Evolutionary conservation across 495 filamentous ascomycete species (phyloP).

Genomic region (Aspergillus coremiiformis): DNA sequence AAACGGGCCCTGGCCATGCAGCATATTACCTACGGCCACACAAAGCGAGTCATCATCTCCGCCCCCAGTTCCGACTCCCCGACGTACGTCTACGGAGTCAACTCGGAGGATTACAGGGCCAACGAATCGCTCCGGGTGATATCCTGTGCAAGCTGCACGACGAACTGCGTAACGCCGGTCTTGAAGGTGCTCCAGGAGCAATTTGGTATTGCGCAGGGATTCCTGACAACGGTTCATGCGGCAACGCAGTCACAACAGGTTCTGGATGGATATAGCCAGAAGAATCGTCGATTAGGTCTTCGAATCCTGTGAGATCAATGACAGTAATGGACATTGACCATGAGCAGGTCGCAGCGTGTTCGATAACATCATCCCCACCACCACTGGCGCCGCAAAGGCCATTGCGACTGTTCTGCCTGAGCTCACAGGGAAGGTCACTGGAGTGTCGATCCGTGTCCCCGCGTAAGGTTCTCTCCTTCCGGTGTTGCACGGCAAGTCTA

Average conservation of each 20-base stretch:
- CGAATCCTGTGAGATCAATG: too few relatives aligned
- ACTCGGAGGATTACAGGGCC: constrained; percentile 21
- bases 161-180: constrained; percentile 31
- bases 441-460: constrained; percentile 30
- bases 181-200: constrained; percentile 26
- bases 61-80: constrained; percentile 30
- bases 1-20: constrained; percentile 26
- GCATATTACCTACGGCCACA: constrained; percentile 24
- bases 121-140: constrained; percentile 22
- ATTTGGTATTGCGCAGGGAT: constrained; percentile 27
- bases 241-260: constrained; percentile 32
- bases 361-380: constrained; percentile 32
- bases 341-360: constrained; percentile 27
- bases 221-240: constrained; percentile 30
- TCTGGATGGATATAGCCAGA: constrained; percentile 35
- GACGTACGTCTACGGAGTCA: constrained; percentile 32
- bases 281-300: constrained; percentile 30
- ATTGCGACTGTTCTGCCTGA: constrained; percentile 28
- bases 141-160: constrained; percentile 32
- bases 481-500: neutral
- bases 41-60: constrained; percentile 31
- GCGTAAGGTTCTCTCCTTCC: constrained; percentile 17
- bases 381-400: constrained; percentile 29
- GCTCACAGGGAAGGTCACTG: constrained; percentile 27
- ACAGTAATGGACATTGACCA: too few relatives aligned